Evolutionary conservation across 2,329 filamentous ascomycete genomes (phyloP), one percentile per base, ranked within the genome.

Genomic region (Colletotrichum australisinense): DNA sequence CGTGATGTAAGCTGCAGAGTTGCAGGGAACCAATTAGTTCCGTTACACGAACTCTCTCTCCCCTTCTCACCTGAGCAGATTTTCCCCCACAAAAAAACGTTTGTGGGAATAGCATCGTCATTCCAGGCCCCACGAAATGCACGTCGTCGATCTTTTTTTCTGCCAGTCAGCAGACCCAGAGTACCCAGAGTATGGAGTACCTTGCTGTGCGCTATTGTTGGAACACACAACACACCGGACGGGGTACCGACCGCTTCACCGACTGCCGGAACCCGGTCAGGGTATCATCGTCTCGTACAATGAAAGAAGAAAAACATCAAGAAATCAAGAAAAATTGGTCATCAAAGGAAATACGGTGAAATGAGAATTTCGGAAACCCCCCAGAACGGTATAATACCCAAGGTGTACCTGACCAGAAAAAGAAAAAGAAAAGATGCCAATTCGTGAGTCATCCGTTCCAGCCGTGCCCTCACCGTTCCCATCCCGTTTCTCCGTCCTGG

Each of bases 81-180:
- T 30, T 22, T n/a, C n/a, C 12, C 28, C 30, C 28, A 55, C 38
- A 53, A 59, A 69, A 59, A 9, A 52, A 28, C 56, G 22, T 24
- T 56, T 24, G 68, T 71, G 62, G 56, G 68, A 63, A 63, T 63
- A 42, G 19, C 65, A 62, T 72, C 69, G 58, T 72, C 69, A 72
- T 59, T 59, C 57, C 24, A 53, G 16, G 57, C 59, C 46, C 52
- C 66, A 30, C 52, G 66, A 24, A 49, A 56, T 24, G 22, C 24
- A 42, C 28, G 28, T 11, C 35, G 30, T 49, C 57, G 35, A 59
- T 67, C 63, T 16, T 19, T 32, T 30, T 4, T 35, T 8, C 30
- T 67, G 38, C 38, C 28, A 49, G 67, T 59, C 52, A 69, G 53
- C 67, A 53, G 67, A 26, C 52, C n/a, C 14, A 42, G 38, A 42